A percentile compares a stretch with the other conserved stretches of the same genome.
Conservation (phyloP, 371 early-diverging fungal genomes). For the Dichotomocladium elegans region DNA sequence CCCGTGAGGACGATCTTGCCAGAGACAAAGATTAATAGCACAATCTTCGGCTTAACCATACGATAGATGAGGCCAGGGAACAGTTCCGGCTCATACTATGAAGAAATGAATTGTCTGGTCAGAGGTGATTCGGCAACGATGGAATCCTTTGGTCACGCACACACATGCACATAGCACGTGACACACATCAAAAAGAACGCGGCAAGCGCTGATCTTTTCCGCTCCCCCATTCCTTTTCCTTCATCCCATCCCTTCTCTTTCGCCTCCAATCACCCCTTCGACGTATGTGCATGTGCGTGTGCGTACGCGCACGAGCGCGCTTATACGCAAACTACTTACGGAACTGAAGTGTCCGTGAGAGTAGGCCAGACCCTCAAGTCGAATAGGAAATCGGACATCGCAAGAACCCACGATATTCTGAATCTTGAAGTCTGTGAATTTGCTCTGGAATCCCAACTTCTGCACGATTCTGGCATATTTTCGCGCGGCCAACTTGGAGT, state of each 20-base stretch:
- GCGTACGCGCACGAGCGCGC: neutral
- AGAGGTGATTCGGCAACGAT: too few species aligned
- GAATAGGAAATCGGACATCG: conserved; percentile 99
- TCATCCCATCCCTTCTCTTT: neutral
- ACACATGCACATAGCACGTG: neutral
- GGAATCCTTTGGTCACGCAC: too few species aligned
- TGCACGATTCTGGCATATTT: conserved; percentile 99
- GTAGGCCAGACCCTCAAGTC: conserved; percentile 98
- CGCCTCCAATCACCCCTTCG: neutral
- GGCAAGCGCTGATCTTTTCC: neutral
- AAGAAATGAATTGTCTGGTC: too few species aligned
- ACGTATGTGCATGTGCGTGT: too few species aligned
- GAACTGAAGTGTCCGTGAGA: conserved; percentile 98
- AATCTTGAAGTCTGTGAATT: conserved; percentile 99
- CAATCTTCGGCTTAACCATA: conserved; percentile 99
- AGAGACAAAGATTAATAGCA: conserved; percentile 99
- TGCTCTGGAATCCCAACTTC: conserved; percentile 98
- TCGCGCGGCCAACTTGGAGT: conserved; percentile 96
- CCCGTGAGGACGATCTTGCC: conserved; percentile 99
- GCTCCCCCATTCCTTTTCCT: neutral
- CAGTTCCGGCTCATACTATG: conserved; percentile 99
- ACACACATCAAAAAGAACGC: neutral
- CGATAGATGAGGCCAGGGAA: conserved; percentile 99
- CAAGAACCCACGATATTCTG: conserved; percentile 99
- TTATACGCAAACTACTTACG: conserved; percentile 50